These are phyloP conservation scores for Aspergillus ellipticus DNA, from an alignment of 495 filamentous ascomycete species.

Conservation along the genomic window DNA sequence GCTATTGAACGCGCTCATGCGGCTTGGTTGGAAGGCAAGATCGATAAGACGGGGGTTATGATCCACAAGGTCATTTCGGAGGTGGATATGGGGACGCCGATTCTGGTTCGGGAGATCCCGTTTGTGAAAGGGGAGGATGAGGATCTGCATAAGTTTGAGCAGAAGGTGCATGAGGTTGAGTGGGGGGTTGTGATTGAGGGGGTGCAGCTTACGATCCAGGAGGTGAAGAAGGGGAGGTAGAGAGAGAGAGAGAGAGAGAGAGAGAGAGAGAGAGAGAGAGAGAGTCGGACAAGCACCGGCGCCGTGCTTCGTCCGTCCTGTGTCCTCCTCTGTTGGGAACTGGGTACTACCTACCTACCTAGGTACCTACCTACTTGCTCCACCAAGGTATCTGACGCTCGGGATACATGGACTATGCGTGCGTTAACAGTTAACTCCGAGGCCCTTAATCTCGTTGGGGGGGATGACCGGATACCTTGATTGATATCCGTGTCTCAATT, in stretches of 20 bases:
- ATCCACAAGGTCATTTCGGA: slow-evolving; percentile 83
- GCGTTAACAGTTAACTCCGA: no score
- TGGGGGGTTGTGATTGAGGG: slow-evolving; percentile 68
- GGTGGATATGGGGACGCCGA: slow-evolving; percentile 76
- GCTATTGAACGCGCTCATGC: slow-evolving; percentile 77
- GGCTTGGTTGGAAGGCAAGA: slow-evolving; percentile 66
- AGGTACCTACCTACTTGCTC: no score
- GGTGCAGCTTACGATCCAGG: slow-evolving; percentile 54
- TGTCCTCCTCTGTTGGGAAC: no score
- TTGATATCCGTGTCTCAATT: no score
- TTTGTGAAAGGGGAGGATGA: slow-evolving; percentile 61
- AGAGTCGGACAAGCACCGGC: no score
- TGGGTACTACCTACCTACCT: no score
- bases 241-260: no score
- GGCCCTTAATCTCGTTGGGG: no score
- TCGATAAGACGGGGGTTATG: slow-evolving; percentile 87
- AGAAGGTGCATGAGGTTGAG: slow-evolving; percentile 67
- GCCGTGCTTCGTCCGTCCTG: no score
- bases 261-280: no score
- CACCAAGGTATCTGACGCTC: no score
- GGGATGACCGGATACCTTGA: no score
- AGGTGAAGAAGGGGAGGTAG: slow-evolving; percentile 33
- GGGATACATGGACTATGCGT: background rate
- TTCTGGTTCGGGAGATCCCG: slow-evolving; percentile 68
- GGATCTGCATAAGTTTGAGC: slow-evolving; percentile 60